Evolutionary conservation across 1,284 basidiomycete genomes (phyloP).

Genomic region (Ustilago shanxiensis): DNA sequence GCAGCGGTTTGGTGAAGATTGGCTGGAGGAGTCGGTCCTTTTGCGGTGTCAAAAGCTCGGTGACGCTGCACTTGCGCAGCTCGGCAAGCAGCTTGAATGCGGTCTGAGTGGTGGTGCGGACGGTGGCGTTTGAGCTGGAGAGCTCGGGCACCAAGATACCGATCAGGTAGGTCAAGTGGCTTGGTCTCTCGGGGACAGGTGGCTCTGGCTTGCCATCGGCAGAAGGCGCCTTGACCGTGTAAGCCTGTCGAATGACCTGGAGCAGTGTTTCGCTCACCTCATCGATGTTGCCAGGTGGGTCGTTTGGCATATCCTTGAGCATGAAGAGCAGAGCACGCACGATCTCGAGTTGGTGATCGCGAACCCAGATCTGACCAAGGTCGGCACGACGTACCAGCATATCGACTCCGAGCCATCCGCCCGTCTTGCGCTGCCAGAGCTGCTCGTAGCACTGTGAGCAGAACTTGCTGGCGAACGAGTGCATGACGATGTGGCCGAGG

Average conservation of each 20-base stretch:
- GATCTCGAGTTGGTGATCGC: constrained; percentile 90
- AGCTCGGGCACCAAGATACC: constrained; percentile 92
- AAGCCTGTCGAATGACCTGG: constrained; percentile 77
- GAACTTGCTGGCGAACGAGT: constrained; percentile 65
- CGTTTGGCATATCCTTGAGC: constrained; percentile 93
- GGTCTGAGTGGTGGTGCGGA: constrained; percentile 85
- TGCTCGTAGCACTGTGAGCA: constrained; percentile 69
- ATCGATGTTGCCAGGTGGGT: constrained; percentile 85
- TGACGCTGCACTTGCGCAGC: constrained; percentile 79
- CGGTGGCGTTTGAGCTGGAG: constrained; percentile 85
- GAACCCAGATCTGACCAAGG: constrained; percentile 79
- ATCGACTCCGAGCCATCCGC: constrained; percentile 68
- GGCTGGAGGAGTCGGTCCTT: constrained; percentile 87
- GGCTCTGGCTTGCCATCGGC: constrained; percentile 47
- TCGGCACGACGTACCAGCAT: constrained; percentile 71
- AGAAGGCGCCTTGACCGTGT: constrained; percentile 45
- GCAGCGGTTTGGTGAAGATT: constrained; percentile 96
- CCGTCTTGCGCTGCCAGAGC: constrained; percentile 69
- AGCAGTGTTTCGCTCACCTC: constrained; percentile 84
- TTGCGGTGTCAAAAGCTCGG: constrained; percentile 85
- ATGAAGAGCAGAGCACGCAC: constrained; percentile 91
- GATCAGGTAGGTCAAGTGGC: constrained; percentile 74
- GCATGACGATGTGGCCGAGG: constrained; percentile 63
- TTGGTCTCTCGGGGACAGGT: constrained; percentile 48
- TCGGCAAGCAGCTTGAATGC: constrained; percentile 86